A percentile compares a stretch with the other conserved stretches of the same genome.
phyloP scores from a whole-genome alignment of 495 filamentous ascomycete genomes.

The Penicillium herquei region DNA sequence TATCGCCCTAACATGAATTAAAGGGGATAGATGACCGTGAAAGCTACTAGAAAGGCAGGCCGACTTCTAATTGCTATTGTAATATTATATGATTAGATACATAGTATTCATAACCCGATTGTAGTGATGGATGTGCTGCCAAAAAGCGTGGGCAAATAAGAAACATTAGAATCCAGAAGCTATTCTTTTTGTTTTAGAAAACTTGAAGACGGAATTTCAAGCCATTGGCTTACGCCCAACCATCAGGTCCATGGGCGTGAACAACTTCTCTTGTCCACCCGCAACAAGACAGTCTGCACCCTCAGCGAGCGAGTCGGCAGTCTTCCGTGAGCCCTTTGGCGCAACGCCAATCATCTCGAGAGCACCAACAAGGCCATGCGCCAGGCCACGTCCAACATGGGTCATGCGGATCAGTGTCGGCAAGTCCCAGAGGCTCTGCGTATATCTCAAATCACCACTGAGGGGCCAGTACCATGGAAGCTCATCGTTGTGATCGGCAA shows the following conservation, averaged over 20 bases:
- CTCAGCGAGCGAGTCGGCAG: slow-evolving; percentile 75
- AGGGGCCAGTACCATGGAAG: slow-evolving; percentile 71
- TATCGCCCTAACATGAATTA: too few species aligned
- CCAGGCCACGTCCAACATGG: background rate
- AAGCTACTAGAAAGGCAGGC: too few species aligned
- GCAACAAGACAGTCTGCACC: slow-evolving; percentile 84
- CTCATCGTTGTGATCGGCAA: slow-evolving; percentile 64
- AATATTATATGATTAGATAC: too few species aligned
- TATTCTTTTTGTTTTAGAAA: too few species aligned
- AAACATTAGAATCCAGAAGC: too few species aligned
- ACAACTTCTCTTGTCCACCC: slow-evolving; percentile 82
- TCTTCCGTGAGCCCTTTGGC: slow-evolving; percentile 84
- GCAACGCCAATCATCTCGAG: slow-evolving; percentile 71
- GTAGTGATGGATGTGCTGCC: too few species aligned
- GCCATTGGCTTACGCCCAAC: slow-evolving; percentile 72
- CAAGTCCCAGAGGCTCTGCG: slow-evolving; percentile 54
- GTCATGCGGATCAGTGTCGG: slow-evolving; percentile 33
- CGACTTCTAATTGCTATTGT: too few species aligned
- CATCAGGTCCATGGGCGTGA: slow-evolving; percentile 98
- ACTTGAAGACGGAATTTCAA: background rate
- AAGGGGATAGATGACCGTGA: too few species aligned
- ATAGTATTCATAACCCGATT: too few species aligned
- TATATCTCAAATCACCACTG: background rate
- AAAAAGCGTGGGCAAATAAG: too few species aligned
- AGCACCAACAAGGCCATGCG: slow-evolving; percentile 57